Percentiles rank a stretch among this genome's conserved stretches.
Evolutionary conservation across 805 yeast genomes (phyloP).

Genomic region (Lipomyces starkeyi): DNA sequence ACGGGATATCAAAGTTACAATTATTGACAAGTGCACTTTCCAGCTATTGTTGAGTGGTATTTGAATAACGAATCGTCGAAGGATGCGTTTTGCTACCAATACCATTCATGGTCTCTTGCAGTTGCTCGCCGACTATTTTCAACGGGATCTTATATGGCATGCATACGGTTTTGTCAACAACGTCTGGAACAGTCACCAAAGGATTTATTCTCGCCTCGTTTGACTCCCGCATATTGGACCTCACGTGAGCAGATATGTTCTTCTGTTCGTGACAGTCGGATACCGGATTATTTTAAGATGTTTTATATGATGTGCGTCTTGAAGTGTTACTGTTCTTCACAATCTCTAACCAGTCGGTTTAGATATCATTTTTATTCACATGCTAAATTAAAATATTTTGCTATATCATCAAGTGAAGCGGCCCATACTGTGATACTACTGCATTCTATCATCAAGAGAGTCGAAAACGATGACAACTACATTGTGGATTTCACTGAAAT

Average conservation of each 20-base stretch:
- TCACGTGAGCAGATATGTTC: slow-evolving; percentile 5
- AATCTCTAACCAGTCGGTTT: neutral
- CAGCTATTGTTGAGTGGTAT: slow-evolving; percentile 9
- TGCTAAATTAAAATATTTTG: slow-evolving; percentile 3
- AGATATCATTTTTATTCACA: slow-evolving; percentile 18
- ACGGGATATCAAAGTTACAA: neutral
- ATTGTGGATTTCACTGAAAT: slow-evolving; percentile 9
- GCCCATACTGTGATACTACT: slow-evolving; percentile 16
- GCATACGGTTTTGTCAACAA: slow-evolving; percentile 25
- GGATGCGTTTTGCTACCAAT: slow-evolving; percentile 11
- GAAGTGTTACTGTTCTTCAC: no score
- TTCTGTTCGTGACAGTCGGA: slow-evolving; percentile 15
- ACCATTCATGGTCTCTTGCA: slow-evolving; percentile 16
- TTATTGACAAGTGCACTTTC: neutral
- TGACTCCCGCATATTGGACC: slow-evolving; percentile 16
- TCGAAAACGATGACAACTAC: slow-evolving; percentile 14
- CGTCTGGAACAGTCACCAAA: slow-evolving; percentile 13
- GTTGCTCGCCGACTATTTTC: slow-evolving; percentile 10
- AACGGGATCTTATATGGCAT: slow-evolving; percentile 4
- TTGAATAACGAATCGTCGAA: neutral
- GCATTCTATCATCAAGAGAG: slow-evolving; percentile 15
- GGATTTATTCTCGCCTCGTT: slow-evolving; percentile 14
- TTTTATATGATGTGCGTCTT: slow-evolving; percentile 21
- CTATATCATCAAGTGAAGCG: slow-evolving; percentile 17
- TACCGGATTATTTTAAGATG: slow-evolving; percentile 28